Evolutionary conservation across 805 yeast genomes (phyloP).

Genomic region (Sugiyamaella floridensis): DNA sequence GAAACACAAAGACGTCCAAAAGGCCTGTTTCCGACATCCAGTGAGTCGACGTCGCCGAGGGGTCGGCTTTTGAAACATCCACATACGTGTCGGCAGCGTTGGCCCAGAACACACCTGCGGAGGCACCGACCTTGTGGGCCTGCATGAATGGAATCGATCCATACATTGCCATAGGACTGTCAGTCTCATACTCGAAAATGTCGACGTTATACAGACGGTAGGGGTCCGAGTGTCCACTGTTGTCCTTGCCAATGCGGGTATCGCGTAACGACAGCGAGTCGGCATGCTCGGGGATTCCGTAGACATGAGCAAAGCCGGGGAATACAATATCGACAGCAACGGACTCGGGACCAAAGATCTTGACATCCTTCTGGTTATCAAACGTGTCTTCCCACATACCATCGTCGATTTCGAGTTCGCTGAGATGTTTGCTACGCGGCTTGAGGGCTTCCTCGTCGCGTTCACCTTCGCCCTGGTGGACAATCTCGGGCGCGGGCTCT

Average conservation of each 20-base stretch:
- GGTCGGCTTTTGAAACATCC: slow-evolving; percentile 45
- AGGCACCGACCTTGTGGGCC: slow-evolving; percentile 49
- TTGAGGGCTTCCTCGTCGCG: slow-evolving; percentile 23
- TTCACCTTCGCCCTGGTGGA: slow-evolving; percentile 21
- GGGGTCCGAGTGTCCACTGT: slow-evolving; percentile 47
- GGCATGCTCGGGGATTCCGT: slow-evolving; percentile 97
- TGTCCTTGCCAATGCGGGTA: slow-evolving; percentile 37
- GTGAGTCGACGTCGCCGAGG: slow-evolving; percentile 47
- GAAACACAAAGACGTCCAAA: slow-evolving; percentile 63
- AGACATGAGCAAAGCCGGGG: slow-evolving; percentile 53
- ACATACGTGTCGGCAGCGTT: slow-evolving; percentile 90
- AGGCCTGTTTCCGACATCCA: slow-evolving; percentile 94
- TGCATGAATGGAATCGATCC: slow-evolving; percentile 88
- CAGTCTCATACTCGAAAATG: slow-evolving; percentile 84
- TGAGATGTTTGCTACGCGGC: slow-evolving; percentile 6
- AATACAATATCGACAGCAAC: slow-evolving; percentile 73
- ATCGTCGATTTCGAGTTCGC: slow-evolving; percentile 45
- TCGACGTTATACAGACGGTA: slow-evolving; percentile 90
- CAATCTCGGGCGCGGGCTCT: slow-evolving; percentile 46
- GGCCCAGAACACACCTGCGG: slow-evolving; percentile 84
- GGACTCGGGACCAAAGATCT: slow-evolving; percentile 74
- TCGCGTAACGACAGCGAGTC: slow-evolving; percentile 68
- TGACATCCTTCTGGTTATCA: slow-evolving; percentile 55
- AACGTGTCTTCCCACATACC: slow-evolving; percentile 69
- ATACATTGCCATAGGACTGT: slow-evolving; percentile 84